A percentile compares a stretch with the other conserved stretches of the same genome.
These are phyloP conservation scores for Mucor circinelloides DNA, from an alignment of 371 early-diverging fungal species.

Conservation along the genomic window DNA sequence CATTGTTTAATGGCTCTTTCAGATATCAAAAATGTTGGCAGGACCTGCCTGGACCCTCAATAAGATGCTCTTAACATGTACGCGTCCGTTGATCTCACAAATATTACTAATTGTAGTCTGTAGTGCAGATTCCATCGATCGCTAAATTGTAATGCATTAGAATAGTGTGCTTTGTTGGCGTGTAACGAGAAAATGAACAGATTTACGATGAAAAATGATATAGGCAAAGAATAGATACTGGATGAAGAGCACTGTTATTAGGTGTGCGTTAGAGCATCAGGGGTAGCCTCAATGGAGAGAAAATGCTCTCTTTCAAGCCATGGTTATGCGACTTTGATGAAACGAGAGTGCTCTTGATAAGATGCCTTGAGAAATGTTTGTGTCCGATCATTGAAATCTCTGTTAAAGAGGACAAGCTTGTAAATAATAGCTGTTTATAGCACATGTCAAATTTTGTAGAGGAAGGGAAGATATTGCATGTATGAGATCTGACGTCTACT, in stretches of 20 bases:
- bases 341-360: neutral
- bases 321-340: neutral
- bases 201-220: neutral
- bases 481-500: neutral
- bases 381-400: neutral
- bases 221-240: neutral
- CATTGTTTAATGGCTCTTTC: no score
- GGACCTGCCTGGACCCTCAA: no score
- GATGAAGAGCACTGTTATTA: neutral
- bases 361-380: neutral
- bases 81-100: no score
- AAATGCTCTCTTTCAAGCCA: neutral
- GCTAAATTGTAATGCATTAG: no score
- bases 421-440: neutral
- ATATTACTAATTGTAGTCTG: no score
- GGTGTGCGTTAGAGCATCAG: neutral
- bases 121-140: no score
- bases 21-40: neutral
- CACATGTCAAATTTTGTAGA: neutral
- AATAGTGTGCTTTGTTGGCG: neutral
- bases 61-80: no score
- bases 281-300: neutral
- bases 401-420: neutral
- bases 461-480: no score
- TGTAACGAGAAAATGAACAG: neutral